phyloP scores from a whole-genome alignment of 2,329 filamentous ascomycete species.

The Fusarium pininemorale region DNA sequence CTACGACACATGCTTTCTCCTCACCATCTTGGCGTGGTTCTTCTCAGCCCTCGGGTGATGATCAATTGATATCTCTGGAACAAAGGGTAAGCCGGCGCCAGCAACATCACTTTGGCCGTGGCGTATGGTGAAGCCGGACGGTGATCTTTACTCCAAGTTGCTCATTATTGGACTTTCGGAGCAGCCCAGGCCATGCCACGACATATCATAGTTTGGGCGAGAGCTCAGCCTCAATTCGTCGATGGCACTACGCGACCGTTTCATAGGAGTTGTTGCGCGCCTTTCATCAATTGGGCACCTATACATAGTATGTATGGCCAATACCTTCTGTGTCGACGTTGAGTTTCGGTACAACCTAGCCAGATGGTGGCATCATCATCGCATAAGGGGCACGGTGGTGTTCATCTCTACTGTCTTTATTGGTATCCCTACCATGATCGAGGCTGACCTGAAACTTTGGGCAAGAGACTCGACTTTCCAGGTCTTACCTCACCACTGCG shows the following conservation, averaged over 20 bases:
- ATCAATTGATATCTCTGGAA: not conserved
- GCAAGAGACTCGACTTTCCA: not conserved
- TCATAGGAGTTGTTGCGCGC: not conserved
- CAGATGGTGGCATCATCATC: not conserved
- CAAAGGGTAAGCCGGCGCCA: not conserved
- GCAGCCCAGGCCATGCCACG: conserved; percentile 22
- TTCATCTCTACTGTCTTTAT: not conserved
- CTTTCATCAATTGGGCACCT: not conserved
- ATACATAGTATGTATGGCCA: not conserved
- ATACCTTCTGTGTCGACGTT: not conserved
- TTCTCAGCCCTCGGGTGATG: not conserved
- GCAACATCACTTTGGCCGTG: not conserved
- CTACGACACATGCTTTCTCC: conserved; percentile 6
- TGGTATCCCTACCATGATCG: not conserved
- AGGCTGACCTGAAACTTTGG: not conserved
- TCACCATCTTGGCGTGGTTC: not conserved
- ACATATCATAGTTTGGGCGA: conserved; percentile 1
- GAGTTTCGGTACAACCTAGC: not conserved
- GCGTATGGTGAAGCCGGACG: not conserved
- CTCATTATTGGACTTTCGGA: not conserved
- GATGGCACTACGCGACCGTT: not conserved
- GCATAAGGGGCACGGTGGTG: not conserved
- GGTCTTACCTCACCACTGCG: not conserved
- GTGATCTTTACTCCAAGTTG: conserved; percentile 14
- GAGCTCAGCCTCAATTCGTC: conserved; percentile 6